These are phyloP conservation scores for Suillus tomentosus DNA, from an alignment of 768 basidiomycete species.

Conservation along the genomic window DNA sequence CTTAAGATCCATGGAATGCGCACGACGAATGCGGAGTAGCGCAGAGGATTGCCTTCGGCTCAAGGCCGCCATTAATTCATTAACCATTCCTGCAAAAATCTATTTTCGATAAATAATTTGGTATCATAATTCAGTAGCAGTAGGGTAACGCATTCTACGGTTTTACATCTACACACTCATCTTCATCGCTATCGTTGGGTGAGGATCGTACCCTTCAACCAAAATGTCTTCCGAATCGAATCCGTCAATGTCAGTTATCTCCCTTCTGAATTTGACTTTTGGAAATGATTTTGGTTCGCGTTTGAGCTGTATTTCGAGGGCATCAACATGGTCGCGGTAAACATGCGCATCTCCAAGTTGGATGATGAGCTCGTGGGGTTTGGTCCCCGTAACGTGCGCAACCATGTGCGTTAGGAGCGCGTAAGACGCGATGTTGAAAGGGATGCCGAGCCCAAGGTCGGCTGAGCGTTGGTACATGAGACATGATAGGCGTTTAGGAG, in stretches of 20 bases:
- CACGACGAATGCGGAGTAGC: no score
- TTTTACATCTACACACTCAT: constrained; percentile 75
- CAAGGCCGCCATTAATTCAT: not conserved
- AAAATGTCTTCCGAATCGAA: constrained; percentile 80
- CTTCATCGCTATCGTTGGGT: constrained; percentile 89
- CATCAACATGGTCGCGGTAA: constrained; percentile 88
- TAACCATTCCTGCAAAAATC: not conserved
- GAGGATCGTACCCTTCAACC: constrained; percentile 84
- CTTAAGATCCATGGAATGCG: no score
- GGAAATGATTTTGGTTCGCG: constrained; percentile 84
- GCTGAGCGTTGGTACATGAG: constrained; percentile 98
- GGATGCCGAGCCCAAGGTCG: constrained; percentile 95
- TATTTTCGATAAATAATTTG: no score
- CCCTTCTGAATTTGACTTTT: constrained; percentile 69
- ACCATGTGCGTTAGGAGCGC: constrained; percentile 97
- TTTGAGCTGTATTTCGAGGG: constrained; percentile 80
- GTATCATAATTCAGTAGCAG: not conserved
- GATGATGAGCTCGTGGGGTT: constrained; percentile 87
- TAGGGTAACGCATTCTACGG: not conserved
- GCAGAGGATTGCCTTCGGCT: not conserved
- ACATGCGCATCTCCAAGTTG: constrained; percentile 98
- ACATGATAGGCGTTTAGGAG: constrained; percentile 81
- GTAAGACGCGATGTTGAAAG: constrained; percentile 99
- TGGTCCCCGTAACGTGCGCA: constrained; percentile 86
- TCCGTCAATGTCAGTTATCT: constrained; percentile 74